phyloP scores from a whole-genome alignment of 805 yeast species.

The Metschnikowia peoriensis region DNA sequence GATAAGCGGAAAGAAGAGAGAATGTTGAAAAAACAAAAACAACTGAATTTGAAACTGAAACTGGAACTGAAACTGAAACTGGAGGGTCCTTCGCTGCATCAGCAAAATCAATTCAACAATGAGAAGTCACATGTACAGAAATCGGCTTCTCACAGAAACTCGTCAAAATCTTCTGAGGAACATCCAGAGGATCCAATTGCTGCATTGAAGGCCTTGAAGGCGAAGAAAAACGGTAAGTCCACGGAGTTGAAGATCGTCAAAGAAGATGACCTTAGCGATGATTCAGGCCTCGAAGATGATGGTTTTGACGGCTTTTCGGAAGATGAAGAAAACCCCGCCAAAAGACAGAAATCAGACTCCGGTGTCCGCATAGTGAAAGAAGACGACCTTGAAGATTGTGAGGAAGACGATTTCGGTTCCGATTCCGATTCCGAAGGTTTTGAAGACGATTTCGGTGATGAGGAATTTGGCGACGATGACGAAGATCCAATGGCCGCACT shows the following conservation, averaged over 20 bases:
- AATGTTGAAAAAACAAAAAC: constrained; percentile 30
- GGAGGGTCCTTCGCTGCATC: neutral
- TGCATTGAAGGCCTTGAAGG: constrained; percentile 18
- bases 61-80: neutral
- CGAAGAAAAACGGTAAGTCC: constrained; percentile 7
- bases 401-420: constrained; percentile 20
- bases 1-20: constrained; percentile 37
- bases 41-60: neutral
- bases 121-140: neutral
- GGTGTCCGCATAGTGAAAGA: constrained; percentile 12
- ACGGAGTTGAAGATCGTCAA: neutral
- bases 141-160: neutral
- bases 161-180: constrained; percentile 14
- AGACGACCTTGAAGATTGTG: constrained; percentile 16
- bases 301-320: constrained; percentile 4
- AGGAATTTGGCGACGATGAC: neutral
- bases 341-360: neutral
- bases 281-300: constrained; percentile 4
- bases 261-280: constrained; percentile 9
- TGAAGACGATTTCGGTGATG: constrained; percentile 21
- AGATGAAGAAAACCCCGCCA: neutral
- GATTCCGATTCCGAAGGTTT: neutral
- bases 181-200: constrained; percentile 19
- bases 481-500: constrained; percentile 27
- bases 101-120: neutral